Percentiles rank a stretch among this genome's conserved stretches.
Conservation (phyloP, 352 stramenopile genomes). For the Peronospora farinosa region DNA sequence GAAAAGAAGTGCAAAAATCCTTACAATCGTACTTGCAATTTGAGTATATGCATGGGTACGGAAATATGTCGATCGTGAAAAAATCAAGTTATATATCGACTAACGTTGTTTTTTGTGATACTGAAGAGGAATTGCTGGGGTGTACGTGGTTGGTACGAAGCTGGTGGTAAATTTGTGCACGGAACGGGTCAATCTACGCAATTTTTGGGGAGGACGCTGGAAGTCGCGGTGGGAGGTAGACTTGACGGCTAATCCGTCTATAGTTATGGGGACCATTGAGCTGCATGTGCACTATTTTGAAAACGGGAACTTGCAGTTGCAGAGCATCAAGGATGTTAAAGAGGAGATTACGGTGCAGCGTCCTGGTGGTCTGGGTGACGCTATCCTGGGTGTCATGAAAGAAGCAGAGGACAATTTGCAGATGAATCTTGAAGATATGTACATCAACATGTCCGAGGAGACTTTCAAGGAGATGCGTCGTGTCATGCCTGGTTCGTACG, state of each 20-base stretch:
- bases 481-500: slow-evolving; percentile 81
- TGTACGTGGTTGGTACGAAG: slow-evolving; percentile 60
- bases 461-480: slow-evolving; percentile 93
- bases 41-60: slow-evolving; percentile 74
- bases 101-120: slow-evolving; percentile 3
- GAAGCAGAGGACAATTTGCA: slow-evolving; percentile 82
- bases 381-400: slow-evolving; percentile 70
- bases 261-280: slow-evolving; percentile 55
- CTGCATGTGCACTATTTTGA: slow-evolving; percentile 94
- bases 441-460: slow-evolving; percentile 92
- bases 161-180: slow-evolving; percentile 77
- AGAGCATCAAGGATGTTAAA: slow-evolving; percentile 69
- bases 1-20: slow-evolving; percentile 45
- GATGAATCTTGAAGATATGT: slow-evolving; percentile 89
- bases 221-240: slow-evolving; percentile 78
- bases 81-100: not conserved
- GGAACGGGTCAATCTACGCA: slow-evolving; percentile 84
- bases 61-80: not conserved
- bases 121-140: slow-evolving; percentile 62
- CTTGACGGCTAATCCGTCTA: slow-evolving; percentile 39
- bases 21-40: slow-evolving; percentile 79
- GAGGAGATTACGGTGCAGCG: slow-evolving; percentile 43
- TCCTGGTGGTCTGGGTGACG: slow-evolving; percentile 46
- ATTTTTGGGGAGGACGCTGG: slow-evolving; percentile 86
- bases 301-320: slow-evolving; percentile 92